Evolutionary conservation across 495 filamentous ascomycete species (phyloP), one percentile per base, ranked within the genome.

Genomic region (Bacidia gigantensis): DNA sequence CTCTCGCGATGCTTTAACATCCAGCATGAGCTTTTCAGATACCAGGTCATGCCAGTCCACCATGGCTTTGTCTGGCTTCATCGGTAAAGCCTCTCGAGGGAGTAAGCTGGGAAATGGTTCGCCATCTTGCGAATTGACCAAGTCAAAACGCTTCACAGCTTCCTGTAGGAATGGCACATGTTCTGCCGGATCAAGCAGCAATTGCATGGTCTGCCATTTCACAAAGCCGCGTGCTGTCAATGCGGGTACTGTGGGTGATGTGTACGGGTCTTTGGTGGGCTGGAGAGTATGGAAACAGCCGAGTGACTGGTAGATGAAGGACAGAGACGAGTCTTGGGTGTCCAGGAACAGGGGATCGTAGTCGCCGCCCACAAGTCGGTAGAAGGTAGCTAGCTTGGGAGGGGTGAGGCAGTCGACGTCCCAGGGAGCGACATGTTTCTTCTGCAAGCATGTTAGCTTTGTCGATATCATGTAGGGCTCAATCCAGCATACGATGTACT

Each of bases 171-270:
- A 89, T 1, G 79, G 79, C 1, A 84, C 83, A 68, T 97, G 90
- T 60, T 90, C 86, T 55, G 87, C 82, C 1, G 93, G 92, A 49
- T 83, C 86, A 11, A 97, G 76, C 26, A 97, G 72, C 25, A 94
- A 69, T 67, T 97, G 88, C 14, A 98, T 88, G 1, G 86, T 85
- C 72, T 96, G 86, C 89, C 90, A 98, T 60, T 83, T 80, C 39
- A 90, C 82, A 63, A 95, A 98, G 22, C 92, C 92, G 56, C 77
- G 78, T 0, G 75, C 71, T 38, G 88, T 89, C 51, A 98, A 69
- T 12, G 87, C 85, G 10, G 92, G 92, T 35, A 95, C 73, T 1
- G 76, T 78, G 0, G 92, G 92, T 11, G 81, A 67, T 1, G 76
- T 73, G 60, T 83, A 95, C 43, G 84, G 80, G 57, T 89, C 78